A percentile compares a stretch with the other conserved stretches of the same genome.
phyloP scores from a whole-genome alignment of 164 flowering plant species.

The Saururus chinensis region DNA sequence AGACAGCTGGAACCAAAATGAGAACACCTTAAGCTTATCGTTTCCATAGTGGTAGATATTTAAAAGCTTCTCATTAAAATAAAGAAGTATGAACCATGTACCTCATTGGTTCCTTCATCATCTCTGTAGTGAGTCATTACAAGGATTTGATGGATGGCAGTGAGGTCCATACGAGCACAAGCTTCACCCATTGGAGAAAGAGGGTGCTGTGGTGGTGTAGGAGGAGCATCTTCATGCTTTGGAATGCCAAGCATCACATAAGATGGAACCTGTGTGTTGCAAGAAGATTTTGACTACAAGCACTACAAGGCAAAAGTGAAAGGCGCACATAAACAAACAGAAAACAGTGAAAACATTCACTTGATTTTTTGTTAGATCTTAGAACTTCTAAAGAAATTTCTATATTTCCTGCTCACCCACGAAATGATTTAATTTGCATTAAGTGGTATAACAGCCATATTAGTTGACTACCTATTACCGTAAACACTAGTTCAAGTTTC shows the following conservation, averaged over 20 bases:
- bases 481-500: too few relatives aligned
- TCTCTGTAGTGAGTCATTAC: slow-evolving; percentile 79
- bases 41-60: not conserved
- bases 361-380: not conserved
- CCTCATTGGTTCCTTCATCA: slow-evolving; percentile 98
- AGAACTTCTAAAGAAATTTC: not conserved
- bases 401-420: too few relatives aligned
- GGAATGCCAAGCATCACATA: slow-evolving; percentile 80
- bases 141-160: slow-evolving; percentile 91
- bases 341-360: not conserved
- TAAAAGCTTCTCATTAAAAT: not conserved
- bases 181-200: slow-evolving; percentile 97
- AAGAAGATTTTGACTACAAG: not conserved
- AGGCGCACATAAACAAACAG: too few relatives aligned
- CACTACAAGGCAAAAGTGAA: not conserved
- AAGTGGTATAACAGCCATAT: too few relatives aligned
- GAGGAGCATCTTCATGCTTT: slow-evolving; percentile 75
- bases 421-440: too few relatives aligned
- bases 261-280: slow-evolving; percentile 61
- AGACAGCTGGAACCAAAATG: slow-evolving; percentile 45
- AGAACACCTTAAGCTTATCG: not conserved
- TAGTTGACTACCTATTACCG: too few relatives aligned
- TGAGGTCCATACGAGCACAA: slow-evolving; percentile 87
- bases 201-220: slow-evolving; percentile 46
- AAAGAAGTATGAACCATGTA: slow-evolving; percentile 12